These are phyloP conservation scores for Tricholoma sp. DNA, from an alignment of 768 basidiomycete genomes.

Conservation along the genomic window DNA sequence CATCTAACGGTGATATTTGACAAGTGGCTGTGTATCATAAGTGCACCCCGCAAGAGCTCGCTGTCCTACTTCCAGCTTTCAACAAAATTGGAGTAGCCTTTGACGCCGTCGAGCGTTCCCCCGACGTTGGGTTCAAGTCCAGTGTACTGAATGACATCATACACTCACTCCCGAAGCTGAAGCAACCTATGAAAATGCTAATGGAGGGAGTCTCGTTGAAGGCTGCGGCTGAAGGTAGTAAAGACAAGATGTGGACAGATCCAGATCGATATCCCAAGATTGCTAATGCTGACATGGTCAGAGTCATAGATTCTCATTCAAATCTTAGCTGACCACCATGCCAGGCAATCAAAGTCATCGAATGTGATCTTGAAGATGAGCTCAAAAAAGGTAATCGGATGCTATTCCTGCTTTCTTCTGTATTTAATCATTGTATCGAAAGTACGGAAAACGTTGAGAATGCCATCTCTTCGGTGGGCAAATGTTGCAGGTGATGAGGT, in stretches of 20 bases:
- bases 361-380: constrained; percentile 70
- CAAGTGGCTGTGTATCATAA: constrained; percentile 20
- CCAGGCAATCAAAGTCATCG: constrained; percentile 63
- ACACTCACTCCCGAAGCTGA: constrained; percentile 60
- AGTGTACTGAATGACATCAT: constrained; percentile 67
- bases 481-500: constrained; percentile 70
- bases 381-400: constrained; percentile 53
- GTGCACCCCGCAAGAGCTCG: constrained; percentile 84
- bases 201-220: constrained; percentile 54
- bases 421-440: constrained; percentile 1
- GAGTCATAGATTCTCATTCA: constrained; percentile 14
- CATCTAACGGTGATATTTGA: background rate
- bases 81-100: constrained; percentile 65
- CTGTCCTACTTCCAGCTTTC: constrained; percentile 70
- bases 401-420: background rate
- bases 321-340: constrained; percentile 3
- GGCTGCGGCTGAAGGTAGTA: constrained; percentile 60
- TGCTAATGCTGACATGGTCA: constrained; percentile 55
- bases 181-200: constrained; percentile 46
- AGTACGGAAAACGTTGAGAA: constrained; percentile 71
- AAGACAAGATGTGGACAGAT: constrained; percentile 65
- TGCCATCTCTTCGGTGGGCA: constrained; percentile 70
- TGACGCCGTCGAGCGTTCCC: constrained; percentile 34
- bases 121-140: constrained; percentile 57
- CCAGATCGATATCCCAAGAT: constrained; percentile 44